Base-by-base conservation (phyloP, 768 basidiomycete species). In the Kwoniella sp. region DNA sequence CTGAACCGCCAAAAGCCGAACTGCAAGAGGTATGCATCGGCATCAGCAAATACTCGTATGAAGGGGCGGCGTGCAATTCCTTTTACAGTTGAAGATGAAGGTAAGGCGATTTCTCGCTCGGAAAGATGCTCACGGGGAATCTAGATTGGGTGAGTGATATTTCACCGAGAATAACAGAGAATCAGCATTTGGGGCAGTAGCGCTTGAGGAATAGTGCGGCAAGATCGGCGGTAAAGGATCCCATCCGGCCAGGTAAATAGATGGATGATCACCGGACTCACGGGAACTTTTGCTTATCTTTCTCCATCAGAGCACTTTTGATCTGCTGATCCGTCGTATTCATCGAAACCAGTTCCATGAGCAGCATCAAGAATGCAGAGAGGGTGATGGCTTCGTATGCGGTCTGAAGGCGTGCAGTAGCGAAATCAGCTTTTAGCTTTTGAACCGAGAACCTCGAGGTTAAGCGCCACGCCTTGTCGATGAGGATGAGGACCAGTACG, bases 301-400 rank as follows among this genome's bases (percentile, higher is more conserved):
- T 95, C 27, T 89, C 83, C 9, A 84, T 84, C 2, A 95, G 84
- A 0, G 89, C 90, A 53, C 83, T 84, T 68, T 86, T 82, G 25
- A 90, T 85, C 22, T 83, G 84, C 71, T 88, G 86, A 19, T 81
- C 88, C 2, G 81, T 68, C 2, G 86, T 86, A 1, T 88, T 90
- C 22, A 84, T 83, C 4, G 90, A 90, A 2, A 94, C 90, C 77
- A 86, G 92, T 74, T 92, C 90, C 53, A 94, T 88, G 51, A 95
- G 83, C 4, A 94, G 85, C 30, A 93, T 81, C 40, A 96, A 77
- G 82, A 95, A 95, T 24, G 92, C 92, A 74, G 90, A 90, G 37
- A 92, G 74, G 0, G 90, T 91, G 56, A 92, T 80, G 4, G 91
- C 89, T 87, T 92, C 68, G 33, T 68, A 68, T 2, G 74, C 71